phyloP scores from a whole-genome alignment of 306 rosid genomes.

The Benincasa hispida region DNA sequence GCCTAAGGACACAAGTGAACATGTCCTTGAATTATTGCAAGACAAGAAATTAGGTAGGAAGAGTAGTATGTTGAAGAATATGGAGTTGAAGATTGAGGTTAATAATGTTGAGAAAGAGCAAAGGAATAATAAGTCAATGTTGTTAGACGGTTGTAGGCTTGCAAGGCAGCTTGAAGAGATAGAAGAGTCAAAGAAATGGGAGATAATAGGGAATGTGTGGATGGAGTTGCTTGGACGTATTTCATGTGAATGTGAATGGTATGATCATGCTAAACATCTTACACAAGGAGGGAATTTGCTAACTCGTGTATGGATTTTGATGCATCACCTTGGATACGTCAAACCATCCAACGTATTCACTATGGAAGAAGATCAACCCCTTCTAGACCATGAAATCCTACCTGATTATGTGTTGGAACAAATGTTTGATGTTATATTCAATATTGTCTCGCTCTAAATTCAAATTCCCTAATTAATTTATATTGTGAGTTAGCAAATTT shows the following conservation, averaged over 20 bases:
- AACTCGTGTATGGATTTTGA: conserved; percentile 22
- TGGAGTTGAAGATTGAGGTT: not conserved
- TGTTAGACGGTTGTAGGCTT: no score
- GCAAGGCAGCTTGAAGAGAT: not conserved
- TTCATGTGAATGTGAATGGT: not conserved
- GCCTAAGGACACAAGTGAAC: not conserved
- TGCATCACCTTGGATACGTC: not conserved
- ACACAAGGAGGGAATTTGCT: conserved; percentile 12
- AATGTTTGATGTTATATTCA: no score
- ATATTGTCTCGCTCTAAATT: no score
- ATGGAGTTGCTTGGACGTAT: not conserved
- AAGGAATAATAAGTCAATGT: not conserved
- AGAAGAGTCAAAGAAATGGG: not conserved
- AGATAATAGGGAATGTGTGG: not conserved
- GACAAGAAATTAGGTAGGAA: not conserved
- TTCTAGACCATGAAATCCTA: no score
- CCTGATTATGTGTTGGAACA: no score
- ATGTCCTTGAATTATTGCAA: not conserved
- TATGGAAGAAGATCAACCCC: no score
- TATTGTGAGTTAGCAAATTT: no score
- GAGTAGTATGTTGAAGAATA: not conserved
- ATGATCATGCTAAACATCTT: not conserved
- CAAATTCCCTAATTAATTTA: no score
- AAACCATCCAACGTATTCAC: no score
- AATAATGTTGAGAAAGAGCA: not conserved